Evolutionary conservation across 1,139 yeast genomes (phyloP).

Genomic region (Sugiyamaella novakii): DNA sequence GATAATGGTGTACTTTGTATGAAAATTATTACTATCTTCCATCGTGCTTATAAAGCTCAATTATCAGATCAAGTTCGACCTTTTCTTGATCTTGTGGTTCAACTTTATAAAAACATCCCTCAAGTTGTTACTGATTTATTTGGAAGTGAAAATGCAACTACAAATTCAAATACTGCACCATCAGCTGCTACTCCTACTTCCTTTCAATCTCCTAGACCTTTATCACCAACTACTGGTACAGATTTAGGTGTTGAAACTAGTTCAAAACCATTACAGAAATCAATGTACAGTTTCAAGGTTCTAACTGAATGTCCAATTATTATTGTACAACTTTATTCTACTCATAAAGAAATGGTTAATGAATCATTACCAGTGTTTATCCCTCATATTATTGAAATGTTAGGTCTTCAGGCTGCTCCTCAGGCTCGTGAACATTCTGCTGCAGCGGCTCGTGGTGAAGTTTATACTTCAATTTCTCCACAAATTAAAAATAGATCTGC

Average conservation of each 20-base stretch:
- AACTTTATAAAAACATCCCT: conserved; percentile 79
- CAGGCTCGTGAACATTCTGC: conserved; percentile 69
- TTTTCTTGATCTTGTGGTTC: conserved; percentile 74
- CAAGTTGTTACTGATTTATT: conserved; percentile 70
- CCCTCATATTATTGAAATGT: conserved; percentile 76
- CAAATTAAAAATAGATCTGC: conserved; percentile 76
- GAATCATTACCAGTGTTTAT: conserved; percentile 74
- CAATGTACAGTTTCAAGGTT: conserved; percentile 83
- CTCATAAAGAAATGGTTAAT: conserved; percentile 75
- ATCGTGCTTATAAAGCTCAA: conserved; percentile 75
- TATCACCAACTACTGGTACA: conserved; percentile 48
- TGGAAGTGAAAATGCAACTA: conserved; percentile 26
- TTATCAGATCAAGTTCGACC: conserved; percentile 74
- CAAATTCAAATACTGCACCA: conserved; percentile 23
- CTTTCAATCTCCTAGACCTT: conserved; percentile 46
- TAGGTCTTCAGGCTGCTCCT: conserved; percentile 73
- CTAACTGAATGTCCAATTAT: conserved; percentile 97
- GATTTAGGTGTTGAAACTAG: conserved; percentile 43
- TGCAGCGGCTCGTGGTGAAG: conserved; percentile 58
- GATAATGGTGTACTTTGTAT: conserved; percentile 92
- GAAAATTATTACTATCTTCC: conserved; percentile 86
- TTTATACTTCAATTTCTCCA: conserved; percentile 58
- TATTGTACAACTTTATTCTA: conserved; percentile 86
- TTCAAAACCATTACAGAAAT: conserved; percentile 50
- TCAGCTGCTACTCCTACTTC: conserved; percentile 34